Conservation (phyloP, 2,329 filamentous ascomycete genomes). For the Sphaerulina vaccinii region DNA sequence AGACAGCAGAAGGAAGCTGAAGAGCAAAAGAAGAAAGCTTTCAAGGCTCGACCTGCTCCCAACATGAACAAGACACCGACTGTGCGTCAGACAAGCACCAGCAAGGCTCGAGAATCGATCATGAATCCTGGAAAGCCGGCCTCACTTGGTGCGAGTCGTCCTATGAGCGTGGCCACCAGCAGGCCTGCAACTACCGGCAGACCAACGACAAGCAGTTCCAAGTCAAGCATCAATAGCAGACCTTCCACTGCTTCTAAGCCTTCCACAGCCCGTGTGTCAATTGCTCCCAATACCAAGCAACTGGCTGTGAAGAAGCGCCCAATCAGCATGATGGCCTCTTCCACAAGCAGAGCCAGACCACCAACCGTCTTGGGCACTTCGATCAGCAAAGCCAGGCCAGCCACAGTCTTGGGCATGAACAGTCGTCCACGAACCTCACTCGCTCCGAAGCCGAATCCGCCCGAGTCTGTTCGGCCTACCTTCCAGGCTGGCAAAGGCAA, state of each 20-base stretch:
- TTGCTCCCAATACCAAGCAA: neutral
- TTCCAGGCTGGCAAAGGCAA: constrained; percentile 40
- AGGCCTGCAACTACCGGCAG: constrained; percentile 12
- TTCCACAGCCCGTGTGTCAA: neutral
- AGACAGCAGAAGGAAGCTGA: constrained; percentile 46
- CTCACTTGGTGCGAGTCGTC: constrained; percentile 20
- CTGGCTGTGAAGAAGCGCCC: constrained; percentile 10
- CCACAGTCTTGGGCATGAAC: constrained; percentile 3
- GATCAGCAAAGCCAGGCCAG: neutral
- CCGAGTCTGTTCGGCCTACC: neutral
- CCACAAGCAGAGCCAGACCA: neutral
- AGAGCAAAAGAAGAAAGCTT: constrained; percentile 39
- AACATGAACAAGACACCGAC: constrained; percentile 28
- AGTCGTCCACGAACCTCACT: constrained; percentile 11
- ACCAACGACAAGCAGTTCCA: constrained; percentile 1
- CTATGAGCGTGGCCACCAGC: constrained; percentile 27
- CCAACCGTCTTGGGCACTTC: neutral
- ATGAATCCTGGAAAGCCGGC: constrained; percentile 27
- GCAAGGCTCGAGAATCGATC: constrained; percentile 45
- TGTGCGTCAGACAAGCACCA: constrained; percentile 49
- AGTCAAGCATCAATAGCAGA: constrained; percentile 10
- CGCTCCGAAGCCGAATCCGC: constrained; percentile 15
- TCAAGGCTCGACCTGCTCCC: constrained; percentile 51
- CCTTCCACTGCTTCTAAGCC: constrained; percentile 7
- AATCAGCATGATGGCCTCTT: neutral